Base-by-base conservation (phyloP, 306 rosid genomes). In the Quercus rubra region DNA sequence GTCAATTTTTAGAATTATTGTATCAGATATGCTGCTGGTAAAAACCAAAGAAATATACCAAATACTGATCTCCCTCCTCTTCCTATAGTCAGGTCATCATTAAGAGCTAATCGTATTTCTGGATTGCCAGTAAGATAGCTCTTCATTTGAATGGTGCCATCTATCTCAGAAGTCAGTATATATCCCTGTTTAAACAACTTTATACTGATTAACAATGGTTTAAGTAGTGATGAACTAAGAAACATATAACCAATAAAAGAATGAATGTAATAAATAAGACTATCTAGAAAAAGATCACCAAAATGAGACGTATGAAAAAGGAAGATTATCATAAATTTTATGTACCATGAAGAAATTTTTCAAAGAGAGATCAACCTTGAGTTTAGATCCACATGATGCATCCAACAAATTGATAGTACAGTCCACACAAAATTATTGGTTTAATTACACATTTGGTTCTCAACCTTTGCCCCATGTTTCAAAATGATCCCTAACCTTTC, bases 71-170 rank as follows among this genome's bases (percentile, higher is more conserved):
- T 77, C 71, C 89, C 86, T 67, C 78, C 80, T 88, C 87, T 84
- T 82, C 97, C 97, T 52, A 92, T 87, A 78, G 85, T 64, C 79
- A 92, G 92, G 85, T 92, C 97, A 30, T 92, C 97, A 85, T 92
- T 91, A 71, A 92, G 94, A 76, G 96, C 97, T 80, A 92, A 75
- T 43, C 96, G 91, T 72, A 91, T 91, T 87, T 91, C 97, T 76
- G 96, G 97, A 88, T 88, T 88, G 30, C 97, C 97, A 79, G 85
- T 78, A 77, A 92, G 97, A 89, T 92, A 91, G 81, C 97, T 92
- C 83, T 89, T 92, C 96, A 92, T 92, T 92, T 92, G 97, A 82
- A 92, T 92, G 77, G 97, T 92, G 66, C 97, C 96, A 79, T 92
- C 97, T 82, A 92, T 92, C 87, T 92, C 97, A 79, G 94, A 92